A percentile compares a stretch with the other conserved stretches of the same genome.
phyloP scores from a whole-genome alignment of 23 red algal genomes.

The Pyropia yezoensis region DNA sequence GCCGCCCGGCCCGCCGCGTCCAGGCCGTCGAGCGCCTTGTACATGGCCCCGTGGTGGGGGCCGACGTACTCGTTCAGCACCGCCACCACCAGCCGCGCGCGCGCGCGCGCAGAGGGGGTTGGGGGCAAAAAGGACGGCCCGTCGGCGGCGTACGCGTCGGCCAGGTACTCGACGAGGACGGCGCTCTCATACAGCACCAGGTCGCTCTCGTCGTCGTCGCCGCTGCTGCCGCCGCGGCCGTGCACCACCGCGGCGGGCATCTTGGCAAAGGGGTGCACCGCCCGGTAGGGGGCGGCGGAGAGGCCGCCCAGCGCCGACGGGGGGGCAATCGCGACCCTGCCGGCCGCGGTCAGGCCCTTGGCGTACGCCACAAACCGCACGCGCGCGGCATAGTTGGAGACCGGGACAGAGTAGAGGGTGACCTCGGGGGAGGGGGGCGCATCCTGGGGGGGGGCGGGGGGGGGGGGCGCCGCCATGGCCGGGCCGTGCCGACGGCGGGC shows the following conservation, averaged over 20 bases:
- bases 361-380: constrained; percentile 39
- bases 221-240: constrained; percentile 1
- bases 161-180: constrained; percentile 67
- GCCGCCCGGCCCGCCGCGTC: constrained; percentile 8
- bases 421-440: constrained; percentile 7
- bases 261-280: constrained; percentile 62
- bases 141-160: constrained; percentile 22
- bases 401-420: constrained; percentile 35
- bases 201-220: constrained; percentile 1
- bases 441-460: too few relatives aligned
- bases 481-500: too few relatives aligned
- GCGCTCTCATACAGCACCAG: constrained; percentile 47
- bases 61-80: constrained; percentile 61
- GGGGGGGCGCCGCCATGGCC: too few relatives aligned
- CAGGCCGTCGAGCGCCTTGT: constrained; percentile 18
- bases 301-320: constrained; percentile 43
- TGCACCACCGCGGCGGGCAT: constrained; percentile 41
- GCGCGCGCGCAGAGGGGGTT: constrained; percentile 37
- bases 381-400: constrained; percentile 64
- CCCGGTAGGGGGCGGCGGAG: constrained; percentile 28
- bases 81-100: constrained; percentile 47
- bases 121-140: constrained; percentile 43
- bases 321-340: constrained; percentile 14
- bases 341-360: constrained; percentile 20
- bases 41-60: constrained; percentile 55